phyloP scores from a whole-genome alignment of 495 filamentous ascomycete genomes.

The Parmelia sp. region DNA sequence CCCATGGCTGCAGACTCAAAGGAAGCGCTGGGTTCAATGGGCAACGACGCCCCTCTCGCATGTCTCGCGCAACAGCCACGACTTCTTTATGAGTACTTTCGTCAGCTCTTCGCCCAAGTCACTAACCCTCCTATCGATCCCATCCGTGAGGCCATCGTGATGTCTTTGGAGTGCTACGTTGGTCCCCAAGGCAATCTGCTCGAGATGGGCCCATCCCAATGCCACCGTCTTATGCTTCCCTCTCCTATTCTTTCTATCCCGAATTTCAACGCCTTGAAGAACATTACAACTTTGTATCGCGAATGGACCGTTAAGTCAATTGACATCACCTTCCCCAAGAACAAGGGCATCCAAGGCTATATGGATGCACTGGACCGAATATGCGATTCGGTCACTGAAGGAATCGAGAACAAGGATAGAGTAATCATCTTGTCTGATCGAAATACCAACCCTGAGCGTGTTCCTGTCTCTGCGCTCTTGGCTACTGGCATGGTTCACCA shows the following conservation, averaged over 20 bases:
- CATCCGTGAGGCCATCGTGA: conserved; percentile 96
- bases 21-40: conserved; percentile 99
- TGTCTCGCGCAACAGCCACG: conserved; percentile 86
- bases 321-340: conserved; percentile 93
- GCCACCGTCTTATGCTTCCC: conserved; percentile 75
- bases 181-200: conserved; percentile 96
- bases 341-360: conserved; percentile 78
- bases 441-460: conserved; percentile 73
- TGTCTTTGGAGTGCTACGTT: conserved; percentile 97
- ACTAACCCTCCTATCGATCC: conserved; percentile 99
- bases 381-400: conserved; percentile 77
- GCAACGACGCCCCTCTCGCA: conserved; percentile 93
- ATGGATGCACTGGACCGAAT: conserved; percentile 84
- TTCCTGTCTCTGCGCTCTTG: conserved; percentile 82
- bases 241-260: conserved; percentile 88
- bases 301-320: conserved; percentile 92
- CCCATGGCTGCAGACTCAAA: conserved; percentile 99
- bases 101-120: conserved; percentile 97
- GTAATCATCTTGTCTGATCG: conserved; percentile 90
- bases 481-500: conserved; percentile 96
- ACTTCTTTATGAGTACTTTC: conserved; percentile 95
- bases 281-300: conserved; percentile 65
- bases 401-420: conserved; percentile 76
- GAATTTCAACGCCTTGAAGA: conserved; percentile 85
- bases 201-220: conserved; percentile 89